A percentile compares a stretch with the other conserved stretches of the same genome.
These are phyloP conservation scores for Mycena polygramma DNA, from an alignment of 768 basidiomycete genomes.

Conservation along the genomic window DNA sequence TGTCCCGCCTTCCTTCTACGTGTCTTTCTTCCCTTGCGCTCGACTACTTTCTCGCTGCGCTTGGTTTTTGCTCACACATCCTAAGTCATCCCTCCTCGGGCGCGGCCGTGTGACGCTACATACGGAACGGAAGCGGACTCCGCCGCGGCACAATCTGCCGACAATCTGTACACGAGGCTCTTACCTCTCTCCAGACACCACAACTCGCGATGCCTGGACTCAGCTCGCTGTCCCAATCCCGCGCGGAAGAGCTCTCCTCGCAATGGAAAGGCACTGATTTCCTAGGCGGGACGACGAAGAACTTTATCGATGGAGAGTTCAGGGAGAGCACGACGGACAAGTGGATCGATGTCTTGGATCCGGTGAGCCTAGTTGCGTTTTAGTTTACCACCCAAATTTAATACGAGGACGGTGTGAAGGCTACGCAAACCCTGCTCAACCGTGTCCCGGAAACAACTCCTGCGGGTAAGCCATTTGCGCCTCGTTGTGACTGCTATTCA, in stretches of 20 bases:
- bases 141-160: too few relatives aligned
- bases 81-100: too few relatives aligned
- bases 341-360: conserved; percentile 92
- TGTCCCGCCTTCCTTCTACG: too few relatives aligned
- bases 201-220: conserved; percentile 21
- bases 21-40: too few relatives aligned
- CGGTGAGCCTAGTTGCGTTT: conserved; percentile 63
- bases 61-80: too few relatives aligned
- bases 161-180: too few relatives aligned
- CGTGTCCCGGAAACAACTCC: conserved; percentile 90
- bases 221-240: conserved; percentile 26
- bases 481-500: not conserved
- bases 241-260: conserved; percentile 74
- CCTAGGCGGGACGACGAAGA: conserved; percentile 88
- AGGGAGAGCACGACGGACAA: conserved; percentile 80
- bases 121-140: too few relatives aligned
- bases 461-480: conserved; percentile 32
- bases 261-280: conserved; percentile 92
- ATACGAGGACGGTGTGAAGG: conserved; percentile 57
- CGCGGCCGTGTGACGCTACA: too few relatives aligned
- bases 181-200: not conserved
- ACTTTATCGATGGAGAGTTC: conserved; percentile 93
- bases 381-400: not conserved
- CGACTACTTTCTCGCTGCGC: too few relatives aligned
- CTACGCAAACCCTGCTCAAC: conserved; percentile 90